phyloP scores from a whole-genome alignment of 139 green algal genomes.

The Chlamydomonas urium region DNA sequence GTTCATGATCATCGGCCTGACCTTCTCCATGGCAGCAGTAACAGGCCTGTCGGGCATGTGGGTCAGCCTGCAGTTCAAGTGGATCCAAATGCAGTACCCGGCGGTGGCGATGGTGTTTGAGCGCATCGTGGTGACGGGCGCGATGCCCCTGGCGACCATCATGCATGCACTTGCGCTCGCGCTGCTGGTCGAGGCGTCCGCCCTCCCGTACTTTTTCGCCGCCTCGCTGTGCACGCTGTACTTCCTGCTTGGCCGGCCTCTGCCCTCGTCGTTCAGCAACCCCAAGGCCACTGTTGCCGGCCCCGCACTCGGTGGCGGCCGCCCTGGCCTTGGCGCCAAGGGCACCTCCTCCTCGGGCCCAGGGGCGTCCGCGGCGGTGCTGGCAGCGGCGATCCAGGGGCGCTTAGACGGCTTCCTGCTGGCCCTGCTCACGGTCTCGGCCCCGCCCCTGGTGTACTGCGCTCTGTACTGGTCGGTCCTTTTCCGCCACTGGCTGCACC shows the following conservation, averaged over 20 bases:
- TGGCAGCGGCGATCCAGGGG: slow-evolving; percentile 7
- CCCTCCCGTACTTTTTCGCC: slow-evolving; percentile 82
- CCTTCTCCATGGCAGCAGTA: slow-evolving; percentile 15
- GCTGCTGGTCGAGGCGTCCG: slow-evolving; percentile 36
- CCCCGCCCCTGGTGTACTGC: slow-evolving; percentile 62
- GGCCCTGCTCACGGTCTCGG: slow-evolving; percentile 41
- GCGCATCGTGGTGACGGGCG: slow-evolving; percentile 37
- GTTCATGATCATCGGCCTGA: slow-evolving; percentile 20
- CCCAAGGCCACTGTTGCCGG: slow-evolving; percentile 10
- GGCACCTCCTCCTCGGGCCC: neutral
- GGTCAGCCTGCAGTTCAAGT: slow-evolving; percentile 86
- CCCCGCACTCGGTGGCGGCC: slow-evolving; percentile 15
- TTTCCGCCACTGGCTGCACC: slow-evolving; percentile 43
- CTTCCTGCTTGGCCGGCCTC: slow-evolving; percentile 65
- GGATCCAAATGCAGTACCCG: slow-evolving; percentile 22
- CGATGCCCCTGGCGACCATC: slow-evolving; percentile 63
- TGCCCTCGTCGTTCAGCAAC: slow-evolving; percentile 72
- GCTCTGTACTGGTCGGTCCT: slow-evolving; percentile 58
- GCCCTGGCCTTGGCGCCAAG: neutral
- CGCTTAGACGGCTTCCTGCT: slow-evolving; percentile 18
- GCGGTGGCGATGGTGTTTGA: slow-evolving; percentile 57
- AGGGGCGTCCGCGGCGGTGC: neutral
- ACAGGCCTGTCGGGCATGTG: slow-evolving; percentile 51
- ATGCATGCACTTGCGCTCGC: slow-evolving; percentile 58
- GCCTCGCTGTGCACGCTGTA: slow-evolving; percentile 62